Conservation (phyloP, 83 land plant genomes). For the Diphasiastrum complanatum region DNA sequence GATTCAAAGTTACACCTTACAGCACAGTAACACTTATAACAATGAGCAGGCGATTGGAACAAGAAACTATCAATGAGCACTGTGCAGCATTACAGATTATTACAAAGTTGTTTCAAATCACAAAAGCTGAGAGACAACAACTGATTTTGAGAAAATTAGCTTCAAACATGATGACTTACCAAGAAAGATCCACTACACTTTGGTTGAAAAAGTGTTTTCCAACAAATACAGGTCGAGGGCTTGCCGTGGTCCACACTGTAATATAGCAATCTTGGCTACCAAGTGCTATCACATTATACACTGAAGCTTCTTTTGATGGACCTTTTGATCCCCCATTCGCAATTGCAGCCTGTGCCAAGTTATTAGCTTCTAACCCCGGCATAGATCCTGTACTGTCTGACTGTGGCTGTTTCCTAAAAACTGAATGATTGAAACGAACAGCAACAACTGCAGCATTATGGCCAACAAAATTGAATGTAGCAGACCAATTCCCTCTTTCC, state of each 20-base stretch:
- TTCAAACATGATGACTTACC: no score
- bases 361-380: neutral
- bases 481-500: constrained; percentile 8
- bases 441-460: constrained; percentile 13
- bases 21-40: no score
- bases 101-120: no score
- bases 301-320: neutral
- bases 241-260: constrained; percentile 13
- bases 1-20: no score
- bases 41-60: no score
- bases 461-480: constrained; percentile 7
- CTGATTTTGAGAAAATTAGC: no score
- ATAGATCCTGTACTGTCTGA: neutral
- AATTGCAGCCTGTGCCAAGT: no score
- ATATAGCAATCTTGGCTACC: constrained; percentile 14
- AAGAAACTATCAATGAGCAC: no score
- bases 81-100: no score
- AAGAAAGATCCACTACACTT: constrained; percentile 14
- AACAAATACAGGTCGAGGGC: constrained; percentile 12
- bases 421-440: constrained; percentile 11
- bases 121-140: no score
- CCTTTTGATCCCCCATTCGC: neutral
- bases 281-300: constrained; percentile 6
- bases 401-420: neutral
- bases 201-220: constrained; percentile 11